These are phyloP conservation scores for Ceratobasidium sp. DNA, from an alignment of 1,284 basidiomycete genomes.

Conservation along the genomic window DNA sequence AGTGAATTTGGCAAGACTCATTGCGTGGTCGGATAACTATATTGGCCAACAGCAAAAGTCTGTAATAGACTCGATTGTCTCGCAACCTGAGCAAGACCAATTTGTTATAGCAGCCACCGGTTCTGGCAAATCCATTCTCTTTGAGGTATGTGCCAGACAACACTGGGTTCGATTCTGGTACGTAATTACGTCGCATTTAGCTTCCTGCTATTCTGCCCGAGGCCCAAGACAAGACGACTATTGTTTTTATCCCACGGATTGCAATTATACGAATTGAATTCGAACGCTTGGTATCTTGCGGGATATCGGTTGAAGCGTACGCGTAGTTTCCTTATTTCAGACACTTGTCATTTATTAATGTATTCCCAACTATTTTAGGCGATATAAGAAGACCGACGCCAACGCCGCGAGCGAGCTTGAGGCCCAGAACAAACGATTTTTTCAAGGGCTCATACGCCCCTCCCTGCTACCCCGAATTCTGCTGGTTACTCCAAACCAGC, in stretches of 20 bases:
- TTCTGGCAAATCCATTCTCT: slow-evolving; percentile 39
- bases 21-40: background rate
- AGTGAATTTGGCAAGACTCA: background rate
- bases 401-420: background rate
- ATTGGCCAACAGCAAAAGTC: slow-evolving; percentile 19
- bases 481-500: slow-evolving; percentile 26
- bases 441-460: background rate
- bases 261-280: slow-evolving; percentile 28
- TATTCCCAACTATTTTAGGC: background rate
- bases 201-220: slow-evolving; percentile 33
- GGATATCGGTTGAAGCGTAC: slow-evolving; percentile 25
- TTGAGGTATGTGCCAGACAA: slow-evolving; percentile 9
- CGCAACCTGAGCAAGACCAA: slow-evolving; percentile 22
- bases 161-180: background rate
- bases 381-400: slow-evolving; percentile 19
- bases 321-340: background rate
- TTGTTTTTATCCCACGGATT: slow-evolving; percentile 40
- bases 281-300: slow-evolving; percentile 11
- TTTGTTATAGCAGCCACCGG: slow-evolving; percentile 43
- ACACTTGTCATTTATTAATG: background rate
- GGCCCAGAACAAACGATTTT: slow-evolving; percentile 12
- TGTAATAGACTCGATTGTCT: slow-evolving; percentile 33
- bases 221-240: slow-evolving; percentile 16
- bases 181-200: background rate
- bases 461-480: background rate